phyloP scores from a whole-genome alignment of 768 basidiomycete species.

The Rossbeevera mucosa region DNA sequence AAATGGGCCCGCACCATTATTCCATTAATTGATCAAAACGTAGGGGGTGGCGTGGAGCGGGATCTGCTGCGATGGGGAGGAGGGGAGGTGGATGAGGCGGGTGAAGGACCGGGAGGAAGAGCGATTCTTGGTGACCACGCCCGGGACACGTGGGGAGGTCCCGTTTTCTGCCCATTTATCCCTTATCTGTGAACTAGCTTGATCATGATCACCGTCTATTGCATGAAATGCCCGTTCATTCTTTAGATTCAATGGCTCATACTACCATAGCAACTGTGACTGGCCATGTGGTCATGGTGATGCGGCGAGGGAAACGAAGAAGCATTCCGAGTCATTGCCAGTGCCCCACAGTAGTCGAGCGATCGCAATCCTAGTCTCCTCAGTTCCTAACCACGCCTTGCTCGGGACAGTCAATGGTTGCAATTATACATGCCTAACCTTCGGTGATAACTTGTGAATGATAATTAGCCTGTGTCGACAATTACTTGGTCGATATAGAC shows the following conservation, averaged over 20 bases:
- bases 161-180: neutral
- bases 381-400: no score
- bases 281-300: conserved; percentile 1
- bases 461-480: no score
- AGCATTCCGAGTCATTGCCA: no score
- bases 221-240: no score
- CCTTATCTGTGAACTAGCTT: neutral
- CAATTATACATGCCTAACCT: neutral
- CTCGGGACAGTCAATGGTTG: conserved; percentile 12
- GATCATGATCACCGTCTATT: neutral
- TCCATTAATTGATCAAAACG: neutral
- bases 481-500: no score
- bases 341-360: conserved; percentile 4
- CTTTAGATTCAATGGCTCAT: no score
- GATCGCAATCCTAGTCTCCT: conserved; percentile 6
- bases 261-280: neutral
- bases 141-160: conserved; percentile 9
- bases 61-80: neutral
- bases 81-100: neutral
- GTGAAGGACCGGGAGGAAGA: neutral
- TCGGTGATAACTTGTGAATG: conserved; percentile 19
- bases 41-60: neutral
- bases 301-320: conserved; percentile 16
- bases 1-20: neutral
- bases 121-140: neutral